Percentiles rank a stretch among this genome's conserved stretches.
These are phyloP conservation scores for Bruguiera sexangula DNA, from an alignment of 345 rosid species.

Conservation along the genomic window DNA sequence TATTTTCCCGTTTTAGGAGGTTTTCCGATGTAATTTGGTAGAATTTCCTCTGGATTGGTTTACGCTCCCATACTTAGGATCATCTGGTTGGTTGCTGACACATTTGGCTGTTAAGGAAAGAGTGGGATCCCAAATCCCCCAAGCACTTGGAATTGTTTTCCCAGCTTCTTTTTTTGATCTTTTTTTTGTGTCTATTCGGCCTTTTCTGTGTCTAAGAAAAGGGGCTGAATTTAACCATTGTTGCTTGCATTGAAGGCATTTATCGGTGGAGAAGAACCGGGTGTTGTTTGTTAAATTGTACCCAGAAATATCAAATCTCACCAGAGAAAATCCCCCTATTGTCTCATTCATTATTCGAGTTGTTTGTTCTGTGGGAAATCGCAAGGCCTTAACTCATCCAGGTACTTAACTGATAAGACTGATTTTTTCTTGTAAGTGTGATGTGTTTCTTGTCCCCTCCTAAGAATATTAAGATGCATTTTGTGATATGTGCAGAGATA, in stretches of 20 bases:
- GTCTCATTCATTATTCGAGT: constrained; percentile 79
- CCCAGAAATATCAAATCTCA: constrained; percentile 71
- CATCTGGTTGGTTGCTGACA: constrained; percentile 9
- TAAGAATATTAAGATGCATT: neutral
- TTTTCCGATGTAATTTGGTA: neutral
- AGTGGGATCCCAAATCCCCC: too few species aligned
- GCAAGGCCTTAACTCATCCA: constrained; percentile 77
- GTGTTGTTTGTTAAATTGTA: constrained; percentile 58
- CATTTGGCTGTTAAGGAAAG: neutral
- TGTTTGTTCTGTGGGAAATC: constrained; percentile 61
- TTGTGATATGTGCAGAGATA: constrained; percentile 44
- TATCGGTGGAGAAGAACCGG: constrained; percentile 86
- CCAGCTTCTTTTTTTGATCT: neutral
- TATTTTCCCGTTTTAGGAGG: neutral
- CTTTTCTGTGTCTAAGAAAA: neutral
- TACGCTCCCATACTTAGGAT: neutral
- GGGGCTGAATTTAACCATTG: neutral
- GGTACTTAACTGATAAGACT: constrained; percentile 32
- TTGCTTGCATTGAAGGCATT: constrained; percentile 57
- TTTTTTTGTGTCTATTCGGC: neutral
- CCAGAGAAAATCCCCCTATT: constrained; percentile 79
- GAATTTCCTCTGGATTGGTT: constrained; percentile 11
- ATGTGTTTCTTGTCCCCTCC: constrained; percentile 3
- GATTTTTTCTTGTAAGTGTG: neutral
- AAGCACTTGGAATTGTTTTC: too few species aligned